Evolutionary conservation across 768 basidiomycete genomes (phyloP).

Genomic region (Psilocybe azurescens): DNA sequence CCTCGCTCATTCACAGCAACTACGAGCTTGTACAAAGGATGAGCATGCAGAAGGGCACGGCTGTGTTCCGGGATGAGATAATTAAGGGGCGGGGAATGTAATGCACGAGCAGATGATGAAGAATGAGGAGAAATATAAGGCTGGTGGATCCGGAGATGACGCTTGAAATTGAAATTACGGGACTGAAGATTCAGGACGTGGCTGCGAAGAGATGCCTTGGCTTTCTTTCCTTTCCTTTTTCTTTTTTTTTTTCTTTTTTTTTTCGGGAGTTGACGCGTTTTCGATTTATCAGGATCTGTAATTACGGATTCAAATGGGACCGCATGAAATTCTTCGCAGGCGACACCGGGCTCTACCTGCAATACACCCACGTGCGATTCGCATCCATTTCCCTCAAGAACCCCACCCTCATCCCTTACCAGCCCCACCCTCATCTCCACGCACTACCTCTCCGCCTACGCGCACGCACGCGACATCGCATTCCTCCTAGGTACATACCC

Average conservation of each 20-base stretch:
- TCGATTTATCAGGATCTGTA: slow-evolving; percentile 74
- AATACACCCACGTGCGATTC: slow-evolving; percentile 95
- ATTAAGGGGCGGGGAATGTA: slow-evolving; percentile 80
- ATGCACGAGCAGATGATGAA: slow-evolving; percentile 98
- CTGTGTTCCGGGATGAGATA: slow-evolving; percentile 93
- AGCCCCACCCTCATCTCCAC: slow-evolving; percentile 72
- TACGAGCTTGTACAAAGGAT: slow-evolving; percentile 93
- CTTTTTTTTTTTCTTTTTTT: not conserved
- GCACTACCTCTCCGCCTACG: slow-evolving; percentile 65
- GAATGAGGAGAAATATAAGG: slow-evolving; percentile 91
- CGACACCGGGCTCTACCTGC: slow-evolving; percentile 94
- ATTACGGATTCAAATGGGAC: slow-evolving; percentile 95
- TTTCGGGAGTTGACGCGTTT: slow-evolving; percentile 1
- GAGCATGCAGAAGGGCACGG: slow-evolving; percentile 93
- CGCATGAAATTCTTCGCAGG: slow-evolving; percentile 96
- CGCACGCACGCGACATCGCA: slow-evolving; percentile 82
- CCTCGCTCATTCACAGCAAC: slow-evolving; percentile 84
- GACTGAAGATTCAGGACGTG: slow-evolving; percentile 99
- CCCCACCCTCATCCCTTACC: slow-evolving; percentile 79
- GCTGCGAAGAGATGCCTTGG: slow-evolving; percentile 79
- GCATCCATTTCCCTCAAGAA: slow-evolving; percentile 92
- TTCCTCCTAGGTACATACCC: slow-evolving; percentile 62
- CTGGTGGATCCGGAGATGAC: slow-evolving; percentile 86
- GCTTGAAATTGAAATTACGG: slow-evolving; percentile 87
- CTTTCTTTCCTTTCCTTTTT: not conserved